phyloP scores from a whole-genome alignment of 495 filamentous ascomycete genomes.

The Aspergillus homomorphus region DNA sequence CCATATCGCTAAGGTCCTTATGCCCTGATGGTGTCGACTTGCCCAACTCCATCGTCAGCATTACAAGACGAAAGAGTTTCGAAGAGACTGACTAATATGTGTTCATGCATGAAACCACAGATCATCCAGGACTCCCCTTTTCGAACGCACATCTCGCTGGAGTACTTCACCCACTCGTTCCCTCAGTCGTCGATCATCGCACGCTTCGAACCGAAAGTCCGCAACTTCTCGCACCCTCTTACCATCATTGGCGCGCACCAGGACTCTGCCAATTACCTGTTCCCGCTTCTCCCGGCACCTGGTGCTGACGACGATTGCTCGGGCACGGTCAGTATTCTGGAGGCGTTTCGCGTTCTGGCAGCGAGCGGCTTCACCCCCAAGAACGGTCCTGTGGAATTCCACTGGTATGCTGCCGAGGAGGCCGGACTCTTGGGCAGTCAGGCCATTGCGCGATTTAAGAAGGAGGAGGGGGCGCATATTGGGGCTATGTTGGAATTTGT shows the following conservation, averaged over 20 bases:
- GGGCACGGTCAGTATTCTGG: slow-evolving; percentile 1
- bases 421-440: slow-evolving; percentile 1
- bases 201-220: slow-evolving; percentile 5
- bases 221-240: slow-evolving; percentile 1
- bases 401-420: slow-evolving; percentile 6
- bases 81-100: neutral
- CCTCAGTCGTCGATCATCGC: slow-evolving; percentile 3
- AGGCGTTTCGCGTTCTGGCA: neutral
- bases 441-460: slow-evolving; percentile 2
- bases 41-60: too few relatives aligned
- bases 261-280: slow-evolving; percentile 2
- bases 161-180: slow-evolving; percentile 5
- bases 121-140: slow-evolving; percentile 1
- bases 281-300: slow-evolving; percentile 1
- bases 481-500: slow-evolving; percentile 4
- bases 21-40: too few relatives aligned
- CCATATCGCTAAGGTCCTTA: neutral
- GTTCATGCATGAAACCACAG: neutral
- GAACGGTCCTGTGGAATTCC: slow-evolving; percentile 1
- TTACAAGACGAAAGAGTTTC: too few relatives aligned
- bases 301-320: slow-evolving; percentile 4
- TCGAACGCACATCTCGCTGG: slow-evolving; percentile 3
- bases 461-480: neutral
- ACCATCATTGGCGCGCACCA: slow-evolving; percentile 5
- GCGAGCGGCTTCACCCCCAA: slow-evolving; percentile 1